phyloP scores from a whole-genome alignment of 2,329 filamentous ascomycete species.

The Bisporella sp. region DNA sequence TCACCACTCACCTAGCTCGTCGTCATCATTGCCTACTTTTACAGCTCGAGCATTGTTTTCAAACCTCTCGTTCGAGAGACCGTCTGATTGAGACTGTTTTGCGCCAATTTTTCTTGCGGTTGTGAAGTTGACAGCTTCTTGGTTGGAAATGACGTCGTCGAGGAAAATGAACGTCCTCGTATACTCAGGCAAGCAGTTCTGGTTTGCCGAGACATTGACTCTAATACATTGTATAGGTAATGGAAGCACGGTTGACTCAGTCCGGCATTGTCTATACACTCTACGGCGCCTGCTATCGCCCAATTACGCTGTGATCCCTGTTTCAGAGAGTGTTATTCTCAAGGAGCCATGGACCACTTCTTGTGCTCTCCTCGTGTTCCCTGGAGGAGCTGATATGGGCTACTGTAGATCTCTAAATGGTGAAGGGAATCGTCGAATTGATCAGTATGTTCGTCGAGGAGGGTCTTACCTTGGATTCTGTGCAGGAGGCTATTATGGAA shows the following conservation, averaged over 20 bases:
- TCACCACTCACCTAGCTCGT: slow-evolving; percentile 94
- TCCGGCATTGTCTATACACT: slow-evolving; percentile 82
- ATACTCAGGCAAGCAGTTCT: slow-evolving; percentile 63
- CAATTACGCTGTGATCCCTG: slow-evolving; percentile 86
- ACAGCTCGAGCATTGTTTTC: slow-evolving; percentile 3
- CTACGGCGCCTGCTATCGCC: slow-evolving; percentile 80
- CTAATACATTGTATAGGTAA: slow-evolving; percentile 46
- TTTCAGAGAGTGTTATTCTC: slow-evolving; percentile 70
- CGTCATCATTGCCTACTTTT: slow-evolving; percentile 51
- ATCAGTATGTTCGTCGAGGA: slow-evolving; percentile 77
- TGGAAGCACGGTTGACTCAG: slow-evolving; percentile 81
- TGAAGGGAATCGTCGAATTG: slow-evolving; percentile 75
- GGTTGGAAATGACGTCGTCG: slow-evolving; percentile 49
- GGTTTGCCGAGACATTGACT: neutral
- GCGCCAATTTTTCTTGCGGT: neutral
- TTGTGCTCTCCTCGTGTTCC: slow-evolving; percentile 85
- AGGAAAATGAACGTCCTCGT: slow-evolving; percentile 83
- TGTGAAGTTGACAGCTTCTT: slow-evolving; percentile 6
- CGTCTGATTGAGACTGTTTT: no score
- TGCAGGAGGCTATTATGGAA: slow-evolving; percentile 90
- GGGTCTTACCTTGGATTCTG: slow-evolving; percentile 88
- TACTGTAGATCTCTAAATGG: slow-evolving; percentile 89
- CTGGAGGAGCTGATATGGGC: slow-evolving; percentile 87
- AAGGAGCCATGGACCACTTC: slow-evolving; percentile 87
- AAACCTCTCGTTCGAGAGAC: no score